Evolutionary conservation across 148 eudicot genomes (phyloP).

Genomic region (Pouteria glomerata): DNA sequence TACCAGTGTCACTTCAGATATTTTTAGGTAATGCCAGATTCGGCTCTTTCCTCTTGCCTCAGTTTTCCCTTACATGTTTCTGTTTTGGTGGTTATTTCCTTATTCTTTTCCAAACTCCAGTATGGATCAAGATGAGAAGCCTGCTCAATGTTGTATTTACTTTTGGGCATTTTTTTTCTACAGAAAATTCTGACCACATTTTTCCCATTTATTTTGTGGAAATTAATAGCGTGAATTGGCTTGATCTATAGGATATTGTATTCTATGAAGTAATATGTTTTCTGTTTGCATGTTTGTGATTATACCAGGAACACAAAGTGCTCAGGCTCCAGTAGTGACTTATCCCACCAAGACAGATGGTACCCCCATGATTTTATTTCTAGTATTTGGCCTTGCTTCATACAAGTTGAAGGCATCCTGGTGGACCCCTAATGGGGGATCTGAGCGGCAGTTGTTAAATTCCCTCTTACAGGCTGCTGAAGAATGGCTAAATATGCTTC

Average conservation of each 20-base stretch:
- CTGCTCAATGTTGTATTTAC: background rate
- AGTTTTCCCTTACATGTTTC: background rate
- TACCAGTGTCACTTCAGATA: background rate
- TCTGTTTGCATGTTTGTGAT: background rate
- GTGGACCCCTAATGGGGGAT: constrained; percentile 56
- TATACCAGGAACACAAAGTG: constrained; percentile 33
- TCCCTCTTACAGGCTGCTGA: constrained; percentile 61
- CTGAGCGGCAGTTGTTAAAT: constrained; percentile 39
- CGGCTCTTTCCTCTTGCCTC: background rate
- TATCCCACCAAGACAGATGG: constrained; percentile 54
- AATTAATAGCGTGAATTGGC: background rate
- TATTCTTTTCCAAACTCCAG: background rate
- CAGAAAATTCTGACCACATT: background rate
- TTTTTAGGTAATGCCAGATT: background rate
- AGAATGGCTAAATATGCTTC: constrained; percentile 43
- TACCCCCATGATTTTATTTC: constrained; percentile 53
- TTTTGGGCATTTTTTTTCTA: background rate
- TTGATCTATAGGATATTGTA: no score
- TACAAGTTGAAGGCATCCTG: constrained; percentile 66
- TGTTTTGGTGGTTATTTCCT: background rate
- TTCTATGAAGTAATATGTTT: no score
- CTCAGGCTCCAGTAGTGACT: constrained; percentile 40
- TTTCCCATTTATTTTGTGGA: constrained; percentile 4
- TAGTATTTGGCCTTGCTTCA: constrained; percentile 70
- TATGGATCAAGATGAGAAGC: background rate